Conservation (phyloP, 331 rosid genomes). For the Quercus lobata region DNA sequence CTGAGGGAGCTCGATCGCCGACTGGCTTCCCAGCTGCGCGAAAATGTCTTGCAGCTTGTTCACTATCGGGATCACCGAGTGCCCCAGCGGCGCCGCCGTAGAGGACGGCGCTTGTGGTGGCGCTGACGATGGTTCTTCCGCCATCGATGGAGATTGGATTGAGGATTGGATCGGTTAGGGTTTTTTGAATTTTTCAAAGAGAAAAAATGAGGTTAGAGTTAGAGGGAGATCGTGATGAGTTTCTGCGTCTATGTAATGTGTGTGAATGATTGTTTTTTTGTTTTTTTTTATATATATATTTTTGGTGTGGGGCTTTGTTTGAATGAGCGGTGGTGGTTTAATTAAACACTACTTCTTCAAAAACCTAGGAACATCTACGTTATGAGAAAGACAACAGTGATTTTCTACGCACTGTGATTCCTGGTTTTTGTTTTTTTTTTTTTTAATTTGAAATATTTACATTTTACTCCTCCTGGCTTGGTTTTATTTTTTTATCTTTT, state of each 20-base stretch:
- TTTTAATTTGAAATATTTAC: no score
- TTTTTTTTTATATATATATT: no score
- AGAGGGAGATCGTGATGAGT: background rate
- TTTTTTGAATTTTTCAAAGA: slow-evolving; percentile 15
- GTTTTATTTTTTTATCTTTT: no score
- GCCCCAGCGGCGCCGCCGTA: slow-evolving; percentile 62
- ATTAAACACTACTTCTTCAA: no score
- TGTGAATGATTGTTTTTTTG: background rate
- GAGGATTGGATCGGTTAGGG: slow-evolving; percentile 35
- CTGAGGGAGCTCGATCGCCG: slow-evolving; percentile 91
- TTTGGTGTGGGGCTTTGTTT: background rate
- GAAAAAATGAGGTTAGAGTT: background rate
- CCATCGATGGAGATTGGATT: slow-evolving; percentile 44
- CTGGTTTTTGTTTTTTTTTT: no score
- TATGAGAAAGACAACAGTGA: background rate
- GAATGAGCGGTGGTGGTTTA: background rate
- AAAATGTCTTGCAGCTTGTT: slow-evolving; percentile 94
- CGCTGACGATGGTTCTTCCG: slow-evolving; percentile 47
- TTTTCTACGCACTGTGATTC: background rate
- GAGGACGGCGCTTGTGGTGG: slow-evolving; percentile 27
- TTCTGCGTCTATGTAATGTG: no score
- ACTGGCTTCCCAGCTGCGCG: slow-evolving; percentile 85
- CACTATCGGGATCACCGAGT: slow-evolving; percentile 77
- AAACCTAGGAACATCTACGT: background rate
- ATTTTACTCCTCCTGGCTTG: no score